Percentiles rank a stretch among this genome's conserved stretches.
phyloP scores from a whole-genome alignment of 352 stramenopile genomes.

The Pilasporangium apinafurcum region DNA sequence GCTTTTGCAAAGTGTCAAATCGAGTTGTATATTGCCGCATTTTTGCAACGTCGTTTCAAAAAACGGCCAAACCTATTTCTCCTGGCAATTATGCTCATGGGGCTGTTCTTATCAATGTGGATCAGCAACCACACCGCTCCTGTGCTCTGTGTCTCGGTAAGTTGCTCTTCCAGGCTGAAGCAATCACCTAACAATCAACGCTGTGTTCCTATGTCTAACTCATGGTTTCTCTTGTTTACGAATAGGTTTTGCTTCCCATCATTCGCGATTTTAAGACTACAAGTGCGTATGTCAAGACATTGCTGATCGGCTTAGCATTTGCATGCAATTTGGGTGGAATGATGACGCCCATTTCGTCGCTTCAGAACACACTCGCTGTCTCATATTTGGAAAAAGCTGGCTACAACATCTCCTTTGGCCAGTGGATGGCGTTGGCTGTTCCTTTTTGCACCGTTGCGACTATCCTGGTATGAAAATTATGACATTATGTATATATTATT shows the following conservation, averaged over 20 bases:
- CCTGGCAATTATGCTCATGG: conserved; percentile 92
- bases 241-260: conserved; percentile 74
- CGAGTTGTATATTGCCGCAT: conserved; percentile 86
- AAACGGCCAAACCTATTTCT: conserved; percentile 87
- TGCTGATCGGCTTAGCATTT: conserved; percentile 90
- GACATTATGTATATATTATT: not conserved
- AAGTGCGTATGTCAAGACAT: conserved; percentile 85
- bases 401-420: conserved; percentile 85
- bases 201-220: not conserved
- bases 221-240: not conserved
- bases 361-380: conserved; percentile 86
- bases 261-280: conserved; percentile 83
- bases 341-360: conserved; percentile 91
- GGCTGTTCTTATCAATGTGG: conserved; percentile 90
- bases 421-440: conserved; percentile 87
- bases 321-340: conserved; percentile 91
- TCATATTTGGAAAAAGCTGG: conserved; percentile 85
- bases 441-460: conserved; percentile 86
- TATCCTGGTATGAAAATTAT: conserved; percentile 66
- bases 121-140: conserved; percentile 92
- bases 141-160: conserved; percentile 88
- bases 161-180: not conserved
- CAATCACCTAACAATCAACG: not conserved
- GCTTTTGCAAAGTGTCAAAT: conserved; percentile 91
- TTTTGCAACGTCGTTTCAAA: conserved; percentile 87